These are phyloP conservation scores for Pythium periplocum DNA, from an alignment of 352 stramenopile species.

Conservation along the genomic window DNA sequence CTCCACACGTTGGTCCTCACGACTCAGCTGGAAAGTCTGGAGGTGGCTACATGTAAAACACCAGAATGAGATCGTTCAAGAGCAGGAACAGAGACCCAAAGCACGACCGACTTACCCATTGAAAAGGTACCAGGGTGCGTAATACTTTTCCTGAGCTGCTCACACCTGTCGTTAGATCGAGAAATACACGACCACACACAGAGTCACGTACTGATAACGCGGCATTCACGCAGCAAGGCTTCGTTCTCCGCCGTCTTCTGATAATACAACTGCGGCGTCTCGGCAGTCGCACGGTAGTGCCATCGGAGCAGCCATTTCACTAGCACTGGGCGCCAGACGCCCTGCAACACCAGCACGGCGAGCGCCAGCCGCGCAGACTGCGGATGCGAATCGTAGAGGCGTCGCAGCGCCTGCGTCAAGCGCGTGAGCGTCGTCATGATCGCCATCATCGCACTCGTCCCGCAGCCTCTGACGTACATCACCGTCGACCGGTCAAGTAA, in stretches of 20 bases:
- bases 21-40: slow-evolving; percentile 48
- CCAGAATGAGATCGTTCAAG: not conserved
- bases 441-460: no score
- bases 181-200: slow-evolving; percentile 3
- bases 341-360: slow-evolving; percentile 10
- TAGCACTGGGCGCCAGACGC: slow-evolving; percentile 12
- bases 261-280: slow-evolving; percentile 44
- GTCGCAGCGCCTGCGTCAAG: no score
- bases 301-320: slow-evolving; percentile 6
- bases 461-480: no score
- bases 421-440: no score
- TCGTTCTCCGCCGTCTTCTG: slow-evolving; percentile 27
- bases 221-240: slow-evolving; percentile 28
- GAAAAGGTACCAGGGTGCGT: slow-evolving; percentile 52
- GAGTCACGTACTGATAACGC: slow-evolving; percentile 35
- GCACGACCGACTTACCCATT: slow-evolving; percentile 26
- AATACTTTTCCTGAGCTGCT: slow-evolving; percentile 40
- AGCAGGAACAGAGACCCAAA: no score
- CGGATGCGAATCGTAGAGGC: no score
- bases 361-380: slow-evolving; percentile 5
- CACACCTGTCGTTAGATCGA: not conserved
- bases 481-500: no score
- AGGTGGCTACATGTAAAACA: slow-evolving; percentile 24
- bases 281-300: slow-evolving; percentile 31
- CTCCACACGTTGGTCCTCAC: slow-evolving; percentile 22